Conservation (phyloP, 2,329 filamentous ascomycete genomes). For the Emydomyces testavorans region DNA sequence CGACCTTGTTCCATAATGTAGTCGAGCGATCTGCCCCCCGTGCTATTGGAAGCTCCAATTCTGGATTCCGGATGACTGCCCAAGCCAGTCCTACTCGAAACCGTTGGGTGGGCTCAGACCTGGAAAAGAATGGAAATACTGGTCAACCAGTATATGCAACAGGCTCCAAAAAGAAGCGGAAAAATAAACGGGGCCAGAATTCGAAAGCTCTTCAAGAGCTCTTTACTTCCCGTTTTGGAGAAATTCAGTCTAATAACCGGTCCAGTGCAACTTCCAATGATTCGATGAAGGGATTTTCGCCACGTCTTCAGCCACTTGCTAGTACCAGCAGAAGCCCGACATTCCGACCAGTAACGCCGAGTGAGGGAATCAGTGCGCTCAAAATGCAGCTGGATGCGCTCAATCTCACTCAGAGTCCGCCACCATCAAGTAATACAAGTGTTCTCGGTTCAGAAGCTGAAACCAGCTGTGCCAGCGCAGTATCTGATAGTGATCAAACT, state of each 20-base stretch:
- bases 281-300: neutral
- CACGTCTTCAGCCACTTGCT: neutral
- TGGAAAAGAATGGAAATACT: neutral
- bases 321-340: slow-evolving; percentile 1
- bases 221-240: neutral
- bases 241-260: neutral
- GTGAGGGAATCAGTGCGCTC: slow-evolving; percentile 64
- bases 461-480: slow-evolving; percentile 47
- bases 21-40: neutral
- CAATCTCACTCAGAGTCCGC: slow-evolving; percentile 52
- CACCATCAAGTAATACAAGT: slow-evolving; percentile 45
- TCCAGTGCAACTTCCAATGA: neutral
- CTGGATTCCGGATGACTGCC: slow-evolving; percentile 13
- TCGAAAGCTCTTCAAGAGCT: slow-evolving; percentile 7
- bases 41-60: neutral
- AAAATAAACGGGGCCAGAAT: slow-evolving; percentile 29
- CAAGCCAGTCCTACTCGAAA: slow-evolving; percentile 12
- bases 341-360: slow-evolving; percentile 36
- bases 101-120: neutral
- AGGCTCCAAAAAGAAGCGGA: slow-evolving; percentile 29
- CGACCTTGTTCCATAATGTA: neutral
- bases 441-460: slow-evolving; percentile 34
- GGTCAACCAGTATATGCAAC: slow-evolving; percentile 1
- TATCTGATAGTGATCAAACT: slow-evolving; percentile 53
- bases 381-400: slow-evolving; percentile 71